Base-by-base conservation (phyloP, 1,284 basidiomycete species). In the Coniophora puteana region DNA sequence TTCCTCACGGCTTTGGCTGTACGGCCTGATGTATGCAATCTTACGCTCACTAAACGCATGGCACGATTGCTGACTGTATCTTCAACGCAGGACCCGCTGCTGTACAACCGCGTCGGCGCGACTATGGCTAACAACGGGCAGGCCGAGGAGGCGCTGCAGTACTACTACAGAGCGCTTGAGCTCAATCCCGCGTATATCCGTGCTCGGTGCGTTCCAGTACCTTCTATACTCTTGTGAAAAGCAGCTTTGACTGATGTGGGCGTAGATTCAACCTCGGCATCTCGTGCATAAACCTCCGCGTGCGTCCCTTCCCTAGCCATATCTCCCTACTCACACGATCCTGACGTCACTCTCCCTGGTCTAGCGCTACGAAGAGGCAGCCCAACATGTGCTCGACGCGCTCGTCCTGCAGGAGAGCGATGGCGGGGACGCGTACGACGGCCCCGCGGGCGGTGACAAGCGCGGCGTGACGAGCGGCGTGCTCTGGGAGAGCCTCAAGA, bases 41-140 rank as follows among this genome's bases (percentile, higher is more conserved):
- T 24, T 17, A 20, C 22, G 18, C 20, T 38, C 18, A n/a, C 31
- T 10, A 27, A 8, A 27, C 8, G 26, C 26, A 10, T 8, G 8
- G 26, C n/a, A 20, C 12, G 17, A 14, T 18, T 25, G 22, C 37
- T 13, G 24, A 21, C 17, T 10, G 24, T 25, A 12, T 22, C 20
- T 36, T 40, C 28, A 26, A 5, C 14, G 22, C 38, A 93, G 89
- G 95, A 99, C 58, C 97, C 92, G 88, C 68, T 95, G 35, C 65
- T 99, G 47, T 97, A 93, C 66, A 99, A 99, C 61, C 82, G 95
- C 18, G 88, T 98, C 20, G 95, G 95, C 12, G 95, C 95, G 13
- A 98, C 94, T 2, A 81, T 97, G 58, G 93, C 93, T 34, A 99
- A 99, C 61, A 88, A 80, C 51, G 94, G 95, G 1, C 74, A 76